Percentiles rank a stretch among this genome's conserved stretches.
phyloP scores from a whole-genome alignment of 2,329 filamentous ascomycete species.

The Colletotrichum plurivorum region DNA sequence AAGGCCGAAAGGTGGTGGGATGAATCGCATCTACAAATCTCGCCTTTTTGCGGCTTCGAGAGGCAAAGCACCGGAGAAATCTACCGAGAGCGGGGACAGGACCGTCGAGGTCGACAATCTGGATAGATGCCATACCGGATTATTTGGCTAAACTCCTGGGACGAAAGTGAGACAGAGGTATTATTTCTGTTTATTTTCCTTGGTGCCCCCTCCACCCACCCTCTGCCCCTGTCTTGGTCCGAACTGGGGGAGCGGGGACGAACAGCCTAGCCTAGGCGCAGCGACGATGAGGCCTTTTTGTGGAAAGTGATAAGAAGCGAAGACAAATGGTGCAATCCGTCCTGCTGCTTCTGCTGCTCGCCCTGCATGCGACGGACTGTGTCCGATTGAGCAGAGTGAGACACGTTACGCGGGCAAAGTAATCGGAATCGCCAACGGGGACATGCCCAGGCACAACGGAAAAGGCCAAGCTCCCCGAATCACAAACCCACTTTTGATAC shows the following conservation, averaged over 20 bases:
- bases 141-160: conserved; percentile 22
- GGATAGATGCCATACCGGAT: conserved; percentile 1
- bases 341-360: neutral
- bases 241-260: too few species aligned
- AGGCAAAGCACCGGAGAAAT: conserved; percentile 6
- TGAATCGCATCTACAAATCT: neutral
- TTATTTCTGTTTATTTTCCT: neutral
- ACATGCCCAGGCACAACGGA: too few species aligned
- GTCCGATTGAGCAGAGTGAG: conserved; percentile 36
- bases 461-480: conserved; percentile 3
- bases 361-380: conserved; percentile 30
- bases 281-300: conserved; percentile 24
- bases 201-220: neutral
- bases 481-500: conserved; percentile 36
- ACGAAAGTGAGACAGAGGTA: neutral
- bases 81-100: conserved; percentile 26
- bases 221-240: too few species aligned
- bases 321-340: conserved; percentile 32
- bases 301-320: conserved; percentile 37
- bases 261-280: too few species aligned
- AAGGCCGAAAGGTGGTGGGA: conserved; percentile 24
- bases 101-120: conserved; percentile 20
- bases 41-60: neutral
- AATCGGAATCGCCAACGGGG: neutral
- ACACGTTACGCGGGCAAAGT: conserved; percentile 1